Evolutionary conservation across 23 red algal species (phyloP), one percentile per base, ranked within the genome.

Genomic region (Gracilariopsis chorda): DNA sequence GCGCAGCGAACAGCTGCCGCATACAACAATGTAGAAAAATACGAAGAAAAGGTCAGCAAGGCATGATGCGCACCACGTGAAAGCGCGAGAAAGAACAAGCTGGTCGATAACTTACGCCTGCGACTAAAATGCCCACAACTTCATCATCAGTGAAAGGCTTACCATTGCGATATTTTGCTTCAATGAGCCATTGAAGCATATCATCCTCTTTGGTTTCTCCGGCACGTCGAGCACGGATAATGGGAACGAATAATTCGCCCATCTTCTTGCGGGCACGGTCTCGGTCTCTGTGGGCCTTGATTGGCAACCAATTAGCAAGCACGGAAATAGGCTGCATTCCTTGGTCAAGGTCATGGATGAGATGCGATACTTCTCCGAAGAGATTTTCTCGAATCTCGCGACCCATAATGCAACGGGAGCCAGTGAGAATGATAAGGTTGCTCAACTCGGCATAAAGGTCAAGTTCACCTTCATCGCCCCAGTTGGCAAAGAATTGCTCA

Each of bases 241-340:
- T 86, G n/a, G 65, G 83, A 17, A 73, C 41, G 52, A 96, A 99
- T 16, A 99, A 63, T 28, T 84, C 77, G 4, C 71, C 67, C 57
- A 99, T 92, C 78, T 99, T 57, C 30, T 80, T 48, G 4, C 84
- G 82, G 33, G 97, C 97, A 58, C 68, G 67, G 46, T 99, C 93
- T 1, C 97, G 93, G 25, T 59, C 53, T 45, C 90, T 67, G 77
- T 99, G 97, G 36, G 93, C 90, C 57, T 78, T 55, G 21, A 76
- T 95, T n/a, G 97, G 97, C 77, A 95, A 62, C 80, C 95, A 84
- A n/a, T 94, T 94, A 1, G 94, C 97, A 19, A 99, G 83, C 10
- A 99, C 90, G 48, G 90, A 94, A 51, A 99, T 84, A n/a, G 94
- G 93, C 82, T 99, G 93, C 97, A 99, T 99, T 5, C 97, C 97